These are phyloP conservation scores for Cryptosporidium sp. DNA, from an alignment of 169 alveolate species.

Conservation along the genomic window DNA sequence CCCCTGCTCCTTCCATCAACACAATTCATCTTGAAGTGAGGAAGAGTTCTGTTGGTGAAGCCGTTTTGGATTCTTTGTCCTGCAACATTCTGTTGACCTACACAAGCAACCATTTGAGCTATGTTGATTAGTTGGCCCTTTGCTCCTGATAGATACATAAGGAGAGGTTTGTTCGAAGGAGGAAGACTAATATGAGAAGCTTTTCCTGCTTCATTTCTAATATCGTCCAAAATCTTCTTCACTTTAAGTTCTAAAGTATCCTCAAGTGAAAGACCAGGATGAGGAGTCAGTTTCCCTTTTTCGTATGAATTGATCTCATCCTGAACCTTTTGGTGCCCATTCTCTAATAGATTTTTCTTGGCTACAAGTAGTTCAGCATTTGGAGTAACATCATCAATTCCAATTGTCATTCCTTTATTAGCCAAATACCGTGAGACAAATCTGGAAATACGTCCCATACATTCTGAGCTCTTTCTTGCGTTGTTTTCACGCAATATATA, in stretches of 20 bases:
- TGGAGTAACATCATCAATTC: constrained; percentile 98
- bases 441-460: constrained; percentile 96
- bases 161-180: constrained; percentile 92
- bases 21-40: constrained; percentile 94
- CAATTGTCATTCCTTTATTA: constrained; percentile 98
- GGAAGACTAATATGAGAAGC: constrained; percentile 90
- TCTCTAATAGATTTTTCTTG: constrained; percentile 82
- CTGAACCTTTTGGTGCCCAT: constrained; percentile 90
- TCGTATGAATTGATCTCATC: constrained; percentile 87
- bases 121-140: constrained; percentile 97
- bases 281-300: constrained; percentile 88
- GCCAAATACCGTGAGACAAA: constrained; percentile 95
- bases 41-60: constrained; percentile 95
- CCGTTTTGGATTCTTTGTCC: constrained; percentile 97
- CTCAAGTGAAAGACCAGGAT: constrained; percentile 96
- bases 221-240: constrained; percentile 91
- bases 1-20: constrained; percentile 97
- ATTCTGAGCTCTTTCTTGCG: constrained; percentile 90
- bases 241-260: constrained; percentile 94
- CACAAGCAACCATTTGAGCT: constrained; percentile 99
- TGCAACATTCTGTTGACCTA: constrained; percentile 97
- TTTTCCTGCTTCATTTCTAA: constrained; percentile 94
- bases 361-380: constrained; percentile 78
- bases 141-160: constrained; percentile 99
- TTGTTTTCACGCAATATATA: constrained; percentile 93